Evolutionary conservation across 441 rosid genomes (phyloP).

Genomic region (Populus hybrid): DNA sequence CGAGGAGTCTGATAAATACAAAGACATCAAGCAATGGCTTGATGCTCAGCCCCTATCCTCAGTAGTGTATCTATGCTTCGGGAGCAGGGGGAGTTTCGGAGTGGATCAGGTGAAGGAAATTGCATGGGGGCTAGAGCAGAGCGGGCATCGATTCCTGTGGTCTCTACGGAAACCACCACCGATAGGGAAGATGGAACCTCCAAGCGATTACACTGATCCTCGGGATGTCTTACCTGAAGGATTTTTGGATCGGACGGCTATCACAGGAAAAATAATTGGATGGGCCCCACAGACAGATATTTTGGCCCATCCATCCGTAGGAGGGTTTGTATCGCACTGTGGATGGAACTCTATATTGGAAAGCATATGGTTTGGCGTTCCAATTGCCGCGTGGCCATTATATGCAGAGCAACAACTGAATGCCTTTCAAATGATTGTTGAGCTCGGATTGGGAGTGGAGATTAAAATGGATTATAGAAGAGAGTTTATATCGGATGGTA

Average conservation of each 20-base stretch:
- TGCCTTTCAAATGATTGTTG: slow-evolving; percentile 21
- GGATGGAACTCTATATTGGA: slow-evolving; percentile 24
- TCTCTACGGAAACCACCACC: background rate
- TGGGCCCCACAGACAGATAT: background rate
- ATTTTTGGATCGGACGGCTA: background rate
- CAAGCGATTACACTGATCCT: background rate
- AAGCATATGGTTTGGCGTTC: slow-evolving; percentile 19
- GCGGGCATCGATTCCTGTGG: background rate
- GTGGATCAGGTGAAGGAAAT: background rate
- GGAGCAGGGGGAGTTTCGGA: background rate
- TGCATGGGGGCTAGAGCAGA: background rate
- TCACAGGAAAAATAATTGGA: background rate
- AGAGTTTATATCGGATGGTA: too few relatives aligned
- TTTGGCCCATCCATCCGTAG: background rate
- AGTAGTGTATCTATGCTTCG: background rate
- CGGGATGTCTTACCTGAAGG: background rate
- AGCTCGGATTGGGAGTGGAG: slow-evolving; percentile 25
- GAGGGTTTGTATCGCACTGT: slow-evolving; percentile 2
- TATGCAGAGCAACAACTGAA: slow-evolving; percentile 28
- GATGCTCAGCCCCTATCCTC: background rate
- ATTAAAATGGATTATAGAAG: background rate
- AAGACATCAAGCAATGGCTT: background rate
- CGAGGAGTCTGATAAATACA: background rate
- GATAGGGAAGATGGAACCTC: background rate
- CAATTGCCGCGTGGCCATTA: slow-evolving; percentile 17